Evolutionary conservation across 2,329 filamentous ascomycete genomes (phyloP).

Genomic region (Fusarium illudens): DNA sequence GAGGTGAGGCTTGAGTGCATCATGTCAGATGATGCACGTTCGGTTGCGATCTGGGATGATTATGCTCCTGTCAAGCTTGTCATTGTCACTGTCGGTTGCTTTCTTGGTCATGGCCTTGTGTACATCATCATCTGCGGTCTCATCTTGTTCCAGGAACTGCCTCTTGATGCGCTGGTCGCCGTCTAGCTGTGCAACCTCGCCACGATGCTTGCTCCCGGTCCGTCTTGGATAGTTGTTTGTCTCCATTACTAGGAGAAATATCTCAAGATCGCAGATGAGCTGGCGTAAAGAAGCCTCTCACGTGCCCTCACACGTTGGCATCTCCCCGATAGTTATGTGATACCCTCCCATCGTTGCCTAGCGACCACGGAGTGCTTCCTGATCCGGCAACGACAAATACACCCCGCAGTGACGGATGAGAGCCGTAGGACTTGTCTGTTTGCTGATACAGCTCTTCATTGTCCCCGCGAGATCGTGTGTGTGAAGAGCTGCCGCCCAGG

Average conservation of each 20-base stretch:
- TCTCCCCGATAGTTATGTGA: constrained; percentile 7
- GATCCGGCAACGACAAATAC: constrained; percentile 4
- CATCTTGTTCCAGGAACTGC: not conserved
- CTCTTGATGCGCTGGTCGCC: not conserved
- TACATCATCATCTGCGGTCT: not conserved
- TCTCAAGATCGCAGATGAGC: not conserved
- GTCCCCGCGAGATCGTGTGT: constrained; percentile 2
- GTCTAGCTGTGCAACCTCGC: not conserved
- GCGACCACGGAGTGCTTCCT: constrained; percentile 4
- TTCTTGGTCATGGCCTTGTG: not conserved
- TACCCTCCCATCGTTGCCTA: constrained; percentile 14
- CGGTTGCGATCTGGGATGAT: not conserved
- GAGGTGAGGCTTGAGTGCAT: not conserved
- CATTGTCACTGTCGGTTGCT: not conserved
- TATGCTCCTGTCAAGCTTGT: not conserved
- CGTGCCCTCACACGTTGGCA: not conserved
- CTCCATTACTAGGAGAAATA: not conserved
- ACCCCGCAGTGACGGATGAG: not conserved
- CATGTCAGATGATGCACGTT: not conserved
- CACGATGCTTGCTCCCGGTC: not conserved
- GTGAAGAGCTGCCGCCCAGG: not conserved
- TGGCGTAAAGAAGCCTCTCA: not conserved
- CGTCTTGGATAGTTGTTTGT: not conserved
- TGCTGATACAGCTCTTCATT: not conserved
- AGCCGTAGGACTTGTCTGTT: not conserved